Conservation (phyloP, 2,329 filamentous ascomycete genomes). For the Colletotrichum siamense region DNA sequence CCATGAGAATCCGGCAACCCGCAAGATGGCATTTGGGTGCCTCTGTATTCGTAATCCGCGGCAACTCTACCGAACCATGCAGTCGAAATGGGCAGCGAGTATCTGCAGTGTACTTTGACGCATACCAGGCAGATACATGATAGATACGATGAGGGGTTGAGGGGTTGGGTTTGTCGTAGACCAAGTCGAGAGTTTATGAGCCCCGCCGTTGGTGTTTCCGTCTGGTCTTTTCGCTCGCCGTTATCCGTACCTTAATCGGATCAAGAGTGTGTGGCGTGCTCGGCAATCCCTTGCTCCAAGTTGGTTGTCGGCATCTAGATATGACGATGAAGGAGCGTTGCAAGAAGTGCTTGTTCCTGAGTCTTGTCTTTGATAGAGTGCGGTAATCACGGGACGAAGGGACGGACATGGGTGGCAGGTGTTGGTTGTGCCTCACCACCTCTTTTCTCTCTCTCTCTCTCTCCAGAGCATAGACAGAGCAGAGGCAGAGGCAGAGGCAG, state of each 20-base stretch:
- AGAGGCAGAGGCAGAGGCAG: not conserved
- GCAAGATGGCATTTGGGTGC: not conserved
- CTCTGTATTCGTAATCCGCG: not conserved
- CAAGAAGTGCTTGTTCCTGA: not conserved
- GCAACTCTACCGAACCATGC: not conserved
- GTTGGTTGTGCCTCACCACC: not conserved
- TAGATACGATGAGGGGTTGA: not conserved
- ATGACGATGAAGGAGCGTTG: not conserved
- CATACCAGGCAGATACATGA: not conserved
- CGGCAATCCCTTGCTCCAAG: not conserved
- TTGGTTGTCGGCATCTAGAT: not conserved
- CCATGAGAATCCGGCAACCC: not conserved
- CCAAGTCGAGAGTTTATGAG: not conserved
- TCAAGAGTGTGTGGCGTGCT: not conserved
- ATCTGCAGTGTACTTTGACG: not conserved
- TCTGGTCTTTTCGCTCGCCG: constrained; percentile 13
- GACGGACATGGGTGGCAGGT: not conserved
- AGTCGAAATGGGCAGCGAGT: not conserved
- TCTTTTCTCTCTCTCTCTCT: not conserved
- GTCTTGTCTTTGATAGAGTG: constrained; percentile 15
- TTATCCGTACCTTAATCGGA: not conserved
- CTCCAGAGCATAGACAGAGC: not conserved
- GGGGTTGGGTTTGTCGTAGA: not conserved
- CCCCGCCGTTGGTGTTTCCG: constrained; percentile 15
- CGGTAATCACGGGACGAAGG: not conserved